Base-by-base conservation (phyloP, 1,139 yeast genomes). In the Yamadazyma sp. region DNA sequence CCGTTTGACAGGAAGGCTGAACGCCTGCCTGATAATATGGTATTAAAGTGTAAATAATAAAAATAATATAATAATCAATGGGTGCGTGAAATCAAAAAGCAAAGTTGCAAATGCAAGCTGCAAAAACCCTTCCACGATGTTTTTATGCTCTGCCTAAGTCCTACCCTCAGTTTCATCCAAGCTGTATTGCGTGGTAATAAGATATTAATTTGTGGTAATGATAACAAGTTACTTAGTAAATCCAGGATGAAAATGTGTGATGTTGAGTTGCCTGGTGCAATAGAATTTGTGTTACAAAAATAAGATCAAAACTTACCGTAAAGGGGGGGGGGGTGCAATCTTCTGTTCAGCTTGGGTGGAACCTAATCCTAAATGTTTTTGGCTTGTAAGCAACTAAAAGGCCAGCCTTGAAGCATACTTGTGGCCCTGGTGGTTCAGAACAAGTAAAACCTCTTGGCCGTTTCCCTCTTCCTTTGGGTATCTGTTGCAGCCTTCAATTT, bases 401-500 rank as follows among this genome's bases (percentile, higher is more conserved):
- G 12, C 27, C 27, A 10, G 27, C 27, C 31, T 12, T 12, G 8
- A 24, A 5, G 5, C 5, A 10, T 9, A 5, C 12, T 10, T 24
- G n/a, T n/a, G n/a, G n/a, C n/a, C n/a, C n/a, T n/a, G n/a, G n/a
- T n/a, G 27, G n/a, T 16, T 28, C 26, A 38, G 26, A 36, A 27
- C 22, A 31, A 37, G 23, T 33, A 39, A 20, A 28, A 33, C 31
- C 31, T 31, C 17, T 24, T 37, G 6, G 11, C n/a, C 27, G 17
- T 34, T 16, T 36, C 35, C 31, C 27, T 40, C 33, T 33, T 36
- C 11, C 39, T 36, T 29, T 37, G 36, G 14, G 34, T 20, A 3
- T 9, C 29, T 10, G 34, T 31, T 11, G 40, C 41, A 10, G n/a
- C n/a, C 31, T 40, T 34, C 17, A 44, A 10, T 3, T 39, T 41